These are phyloP conservation scores for Alternaria metachromatica DNA, from an alignment of 2,329 filamentous ascomycete genomes.

Conservation along the genomic window DNA sequence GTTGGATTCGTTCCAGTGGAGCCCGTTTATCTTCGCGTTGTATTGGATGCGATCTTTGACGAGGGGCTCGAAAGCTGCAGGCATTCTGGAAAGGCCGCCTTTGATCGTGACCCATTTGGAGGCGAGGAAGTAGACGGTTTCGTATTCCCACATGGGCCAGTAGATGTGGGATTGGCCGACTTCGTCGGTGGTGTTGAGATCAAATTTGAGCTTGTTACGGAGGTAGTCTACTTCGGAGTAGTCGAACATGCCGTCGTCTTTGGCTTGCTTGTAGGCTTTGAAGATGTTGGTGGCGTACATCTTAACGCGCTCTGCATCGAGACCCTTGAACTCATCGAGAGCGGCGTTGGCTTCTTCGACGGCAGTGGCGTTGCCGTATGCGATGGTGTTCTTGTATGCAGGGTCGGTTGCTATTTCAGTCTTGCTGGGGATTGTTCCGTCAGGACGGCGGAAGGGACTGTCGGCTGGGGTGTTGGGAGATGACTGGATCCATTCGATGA, in stretches of 20 bases:
- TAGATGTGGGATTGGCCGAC: conserved; percentile 38
- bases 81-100: conserved; percentile 62
- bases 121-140: conserved; percentile 62
- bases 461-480: conserved; percentile 58
- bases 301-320: conserved; percentile 19
- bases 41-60: conserved; percentile 63
- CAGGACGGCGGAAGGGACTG: conserved; percentile 12
- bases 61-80: conserved; percentile 65
- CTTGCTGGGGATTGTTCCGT: conserved; percentile 19
- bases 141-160: conserved; percentile 59
- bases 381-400: conserved; percentile 3
- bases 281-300: conserved; percentile 55
- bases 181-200: conserved; percentile 59
- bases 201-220: conserved; percentile 46
- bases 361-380: conserved; percentile 16
- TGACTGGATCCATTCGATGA: conserved; percentile 66
- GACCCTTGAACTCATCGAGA: conserved; percentile 20
- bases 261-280: conserved; percentile 58
- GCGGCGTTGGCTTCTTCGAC: conserved; percentile 19
- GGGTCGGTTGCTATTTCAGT: conserved; percentile 18
- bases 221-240: conserved; percentile 69
- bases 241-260: conserved; percentile 61
- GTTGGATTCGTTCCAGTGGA: conserved; percentile 57
- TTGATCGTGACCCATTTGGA: conserved; percentile 67
- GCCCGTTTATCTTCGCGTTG: conserved; percentile 61